Base-by-base conservation (phyloP, 2,329 filamentous ascomycete genomes). In the Fusarium sp. region DNA sequence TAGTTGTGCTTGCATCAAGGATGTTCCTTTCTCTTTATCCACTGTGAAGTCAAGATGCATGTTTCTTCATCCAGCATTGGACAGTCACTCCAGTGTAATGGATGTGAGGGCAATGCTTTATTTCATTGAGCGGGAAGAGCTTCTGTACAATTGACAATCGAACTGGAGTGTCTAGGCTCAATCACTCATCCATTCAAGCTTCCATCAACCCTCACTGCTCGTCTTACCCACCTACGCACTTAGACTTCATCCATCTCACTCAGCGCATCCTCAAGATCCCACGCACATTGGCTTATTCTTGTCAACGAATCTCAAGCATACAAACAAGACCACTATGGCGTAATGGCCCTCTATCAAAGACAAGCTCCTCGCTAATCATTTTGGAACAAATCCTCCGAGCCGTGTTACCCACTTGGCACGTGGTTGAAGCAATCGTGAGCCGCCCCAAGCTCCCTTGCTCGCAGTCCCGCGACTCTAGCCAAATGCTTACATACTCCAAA, bases 241-340 rank as follows among this genome's bases (percentile, higher is more conserved):
- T 14, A 30, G 33, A 12, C 38, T 30, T 43, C 57, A 32, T 50
- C 15, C 37, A 17, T 43, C 57, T 60, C 57, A 60, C 17, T 59
- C 37, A 27, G 25, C 11, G 25, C 57, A 43, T 47, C 40, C 59
- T 62, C 15, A 4, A n/a, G 17, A 52, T 20, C 58, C 30, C 8
- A 25, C 40, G 15, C n/a, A 33, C 9, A 11, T 27, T 38, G 3
- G 32, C 27, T 11, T 37, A 4, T 33, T 25, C 15, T 37, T n/a
- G 32, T 12, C 15, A 8, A 27, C 11, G 9, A 50, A 30, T 37
- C 14, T 4, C 8, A 7, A 62, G 6, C 9, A 14, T 30, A 6
- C 9, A 50, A 5, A 62, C 37, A 62, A 50, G 59, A 52, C 59
- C 43, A 62, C 43, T 50, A 62, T 62, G 59, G 32, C 59, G 43